Base-by-base conservation (phyloP, 1,284 basidiomycete species). In the Rhizoctonia solani region DNA sequence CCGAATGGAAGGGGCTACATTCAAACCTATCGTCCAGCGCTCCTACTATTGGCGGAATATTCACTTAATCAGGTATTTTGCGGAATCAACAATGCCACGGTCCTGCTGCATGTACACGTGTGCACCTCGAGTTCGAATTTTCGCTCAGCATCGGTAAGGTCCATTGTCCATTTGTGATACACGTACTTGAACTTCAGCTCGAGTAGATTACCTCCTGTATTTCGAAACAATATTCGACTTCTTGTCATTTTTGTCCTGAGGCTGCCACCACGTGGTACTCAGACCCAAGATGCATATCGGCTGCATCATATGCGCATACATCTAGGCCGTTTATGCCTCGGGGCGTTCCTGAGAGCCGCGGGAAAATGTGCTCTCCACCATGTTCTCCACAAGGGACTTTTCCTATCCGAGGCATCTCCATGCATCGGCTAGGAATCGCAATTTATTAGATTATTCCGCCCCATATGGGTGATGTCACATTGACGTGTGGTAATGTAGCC, bases 401-500 rank as follows among this genome's bases (percentile, higher is more conserved):
- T n/a, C 47, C 50, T 29, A 53, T 61, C 44, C 46, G 58, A 46
- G 25, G 46, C 47, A 13, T 39, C 46, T 25, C 32, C 42, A 49
- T 30, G 19, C 37, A 49, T 61, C 46, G 16, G 50, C 8, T 25
- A 11, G 32, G 39, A 61, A 50, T 50, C 44, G 32, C 27, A 37
- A 21, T 34, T 61, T 49, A 49, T 50, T 25, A 23, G 16, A 50
- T 34, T 34, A 34, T 34, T 34, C 4, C 32, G 32, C 32, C 32
- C 47, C 29, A 32, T n/a, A 46, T 30, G 59, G 46, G 47, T 52
- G 59, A 63, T 52, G 59, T 63, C 59, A 63, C 30, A n/a, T 47
- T 63, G 58, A 63, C 58, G 46, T 27, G 46, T 46, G 21, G 42
- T 34, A 11, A 34, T 34, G 32, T 34, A 11, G 32, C 4, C 4